Evolutionary conservation across 768 basidiomycete genomes (phyloP), one percentile per base, ranked within the genome.

Genomic region (Psilocybe sp.): DNA sequence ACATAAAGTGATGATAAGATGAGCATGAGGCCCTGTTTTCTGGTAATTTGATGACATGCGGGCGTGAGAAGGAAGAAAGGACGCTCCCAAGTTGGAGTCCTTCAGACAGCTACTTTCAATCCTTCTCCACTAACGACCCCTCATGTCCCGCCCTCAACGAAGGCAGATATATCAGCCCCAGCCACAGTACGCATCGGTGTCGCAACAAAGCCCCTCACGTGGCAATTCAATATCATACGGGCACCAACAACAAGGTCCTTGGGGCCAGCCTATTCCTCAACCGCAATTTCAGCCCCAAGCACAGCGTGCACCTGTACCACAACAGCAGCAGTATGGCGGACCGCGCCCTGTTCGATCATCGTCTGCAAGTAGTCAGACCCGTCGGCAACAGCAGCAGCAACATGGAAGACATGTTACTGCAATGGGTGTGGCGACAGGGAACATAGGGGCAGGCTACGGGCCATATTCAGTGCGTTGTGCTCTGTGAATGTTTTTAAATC

Each of bases 361-460:
- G 10, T 66, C 68, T 31, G 50, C 58, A 15, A 61, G 44, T 41
- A 64, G 60, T 51, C 60, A 52, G 16, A 56, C 47, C 46, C 56
- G 53, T 47, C 50, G 54, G 51, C 51, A 56, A 56, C 54, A 52
- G 61, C 66, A 53, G 50, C 67, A 39, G 76, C 54, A 60, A 35
- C 42, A 58, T 40, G 60, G 75, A 55, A 74, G 80, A 54, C 74
- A 72, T 44, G 81, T 81, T 16, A 84, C 88, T 40, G 80, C 85
- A 9, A 84, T 82, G 54, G 85, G 88, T 40, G 89, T 92, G n/a
- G 89, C 88, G 0, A 85, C 77, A 28, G 91, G 90, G 7, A 72
- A 74, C 32, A 88, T 93, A 60, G 91, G 91, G 4, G 79, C 80
- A 19, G 83, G 81, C 14, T 92, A 92, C 73, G 91, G 91, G 10